These are phyloP conservation scores for Arthroderma sp. DNA, from an alignment of 2,329 filamentous ascomycete genomes.

Conservation along the genomic window DNA sequence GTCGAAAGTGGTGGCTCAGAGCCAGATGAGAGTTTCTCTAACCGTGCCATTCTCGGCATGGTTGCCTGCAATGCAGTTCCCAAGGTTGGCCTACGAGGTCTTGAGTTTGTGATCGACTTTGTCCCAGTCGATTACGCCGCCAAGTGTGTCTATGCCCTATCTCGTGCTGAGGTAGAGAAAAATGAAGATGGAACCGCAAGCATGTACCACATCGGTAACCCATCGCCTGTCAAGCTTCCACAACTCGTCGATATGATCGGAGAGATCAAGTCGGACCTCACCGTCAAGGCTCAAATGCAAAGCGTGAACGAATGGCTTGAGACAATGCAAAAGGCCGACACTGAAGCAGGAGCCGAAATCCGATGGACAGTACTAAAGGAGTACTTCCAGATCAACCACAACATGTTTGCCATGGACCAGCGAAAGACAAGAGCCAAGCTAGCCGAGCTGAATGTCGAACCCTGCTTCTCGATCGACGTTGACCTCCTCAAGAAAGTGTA, in stretches of 20 bases:
- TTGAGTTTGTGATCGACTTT: constrained; percentile 6
- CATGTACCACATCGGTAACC: constrained; percentile 6
- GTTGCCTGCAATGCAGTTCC: constrained; percentile 4
- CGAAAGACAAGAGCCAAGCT: constrained; percentile 5
- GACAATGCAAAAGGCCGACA: constrained; percentile 1
- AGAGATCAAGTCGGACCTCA: not conserved
- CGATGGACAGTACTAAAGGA: constrained; percentile 5
- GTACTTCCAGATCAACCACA: constrained; percentile 5
- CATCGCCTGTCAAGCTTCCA: constrained; percentile 1
- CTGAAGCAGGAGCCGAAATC: constrained; percentile 2
- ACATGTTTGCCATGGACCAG: constrained; percentile 8
- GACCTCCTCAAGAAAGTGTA: constrained; percentile 5
- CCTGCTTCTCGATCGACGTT: constrained; percentile 4
- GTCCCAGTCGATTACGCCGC: constrained; percentile 7
- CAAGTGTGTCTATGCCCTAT: constrained; percentile 1
- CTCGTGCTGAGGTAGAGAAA: not conserved
- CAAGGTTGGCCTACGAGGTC: constrained; percentile 2
- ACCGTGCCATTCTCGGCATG: constrained; percentile 4
- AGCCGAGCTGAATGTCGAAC: constrained; percentile 5
- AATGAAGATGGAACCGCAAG: not conserved
- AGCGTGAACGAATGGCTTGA: constrained; percentile 1
- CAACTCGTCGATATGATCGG: constrained; percentile 4
- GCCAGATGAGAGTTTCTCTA: constrained; percentile 6
- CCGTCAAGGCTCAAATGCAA: not conserved
- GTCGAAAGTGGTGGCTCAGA: not conserved